These are phyloP conservation scores for Aureobasidium leucospermi DNA, from an alignment of 2,329 filamentous ascomycete species.

Conservation along the genomic window DNA sequence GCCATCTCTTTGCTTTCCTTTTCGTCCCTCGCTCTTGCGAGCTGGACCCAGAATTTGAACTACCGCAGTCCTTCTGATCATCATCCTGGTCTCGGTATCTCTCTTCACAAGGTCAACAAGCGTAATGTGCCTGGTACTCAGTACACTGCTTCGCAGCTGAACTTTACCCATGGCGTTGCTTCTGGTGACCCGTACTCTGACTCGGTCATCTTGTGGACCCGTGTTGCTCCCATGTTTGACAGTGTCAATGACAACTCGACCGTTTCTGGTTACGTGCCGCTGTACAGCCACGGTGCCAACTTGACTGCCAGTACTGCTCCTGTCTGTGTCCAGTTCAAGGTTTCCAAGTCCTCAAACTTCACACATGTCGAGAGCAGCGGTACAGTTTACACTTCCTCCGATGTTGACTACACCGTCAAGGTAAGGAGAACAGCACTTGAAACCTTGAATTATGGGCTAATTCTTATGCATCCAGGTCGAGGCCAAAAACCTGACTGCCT, in stretches of 20 bases:
- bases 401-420: slow-evolving; percentile 71
- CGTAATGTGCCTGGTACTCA: slow-evolving; percentile 42
- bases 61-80: slow-evolving; percentile 60
- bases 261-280: slow-evolving; percentile 48
- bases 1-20: slow-evolving; percentile 18
- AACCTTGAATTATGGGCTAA: slow-evolving; percentile 8
- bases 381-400: slow-evolving; percentile 60
- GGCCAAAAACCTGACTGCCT: slow-evolving; percentile 53
- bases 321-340: slow-evolving; percentile 60
- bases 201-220: slow-evolving; percentile 37
- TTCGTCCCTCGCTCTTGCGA: slow-evolving; percentile 21
- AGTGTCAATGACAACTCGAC: slow-evolving; percentile 40
- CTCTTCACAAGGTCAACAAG: slow-evolving; percentile 55
- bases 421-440: slow-evolving; percentile 28
- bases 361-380: slow-evolving; percentile 48
- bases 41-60: slow-evolving; percentile 50
- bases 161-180: slow-evolving; percentile 56
- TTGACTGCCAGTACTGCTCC: slow-evolving; percentile 47
- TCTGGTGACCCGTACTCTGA: slow-evolving; percentile 39
- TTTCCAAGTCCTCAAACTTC: slow-evolving; percentile 45
- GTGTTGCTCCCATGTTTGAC: slow-evolving; percentile 32
- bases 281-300: slow-evolving; percentile 46
- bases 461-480: slow-evolving; percentile 46
- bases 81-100: slow-evolving; percentile 56
- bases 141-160: slow-evolving; percentile 42